phyloP scores from a whole-genome alignment of 164 flowering plant genomes.

The Brasenia schreberi region DNA sequence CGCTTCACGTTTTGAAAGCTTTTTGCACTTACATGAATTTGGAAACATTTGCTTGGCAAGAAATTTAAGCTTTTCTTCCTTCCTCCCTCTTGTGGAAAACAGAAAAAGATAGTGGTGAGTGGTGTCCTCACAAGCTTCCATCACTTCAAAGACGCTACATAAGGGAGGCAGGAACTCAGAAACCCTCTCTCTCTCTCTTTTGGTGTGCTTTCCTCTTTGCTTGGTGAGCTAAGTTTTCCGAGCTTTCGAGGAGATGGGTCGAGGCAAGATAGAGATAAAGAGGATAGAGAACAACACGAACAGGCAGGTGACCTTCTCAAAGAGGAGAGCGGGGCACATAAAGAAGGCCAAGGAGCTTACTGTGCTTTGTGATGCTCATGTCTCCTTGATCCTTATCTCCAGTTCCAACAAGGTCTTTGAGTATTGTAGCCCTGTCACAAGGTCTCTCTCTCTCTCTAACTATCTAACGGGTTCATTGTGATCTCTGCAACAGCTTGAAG shows the following conservation, averaged over 20 bases:
- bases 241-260: conserved; percentile 28
- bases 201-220: background rate
- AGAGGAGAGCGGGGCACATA: conserved; percentile 53
- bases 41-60: conserved; percentile 1
- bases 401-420: conserved; percentile 29
- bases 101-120: background rate
- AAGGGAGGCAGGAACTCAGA: background rate
- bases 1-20: conserved; percentile 2
- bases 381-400: conserved; percentile 53
- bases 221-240: background rate
- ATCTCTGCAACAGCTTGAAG: conserved; percentile 30
- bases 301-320: conserved; percentile 67
- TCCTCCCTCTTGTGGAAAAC: background rate
- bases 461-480: background rate
- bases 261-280: conserved; percentile 70
- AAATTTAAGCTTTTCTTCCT: background rate
- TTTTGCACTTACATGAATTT: conserved; percentile 5
- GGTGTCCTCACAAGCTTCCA: background rate
- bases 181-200: background rate
- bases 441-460: conserved; percentile 17
- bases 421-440: conserved; percentile 32
- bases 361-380: conserved; percentile 61
- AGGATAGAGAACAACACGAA: conserved; percentile 50
- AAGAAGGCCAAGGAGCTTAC: conserved; percentile 65
- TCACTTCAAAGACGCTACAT: no score